Evolutionary conservation across 495 filamentous ascomycete genomes (phyloP), one percentile per base, ranked within the genome.

Genomic region (Podospora conica): DNA sequence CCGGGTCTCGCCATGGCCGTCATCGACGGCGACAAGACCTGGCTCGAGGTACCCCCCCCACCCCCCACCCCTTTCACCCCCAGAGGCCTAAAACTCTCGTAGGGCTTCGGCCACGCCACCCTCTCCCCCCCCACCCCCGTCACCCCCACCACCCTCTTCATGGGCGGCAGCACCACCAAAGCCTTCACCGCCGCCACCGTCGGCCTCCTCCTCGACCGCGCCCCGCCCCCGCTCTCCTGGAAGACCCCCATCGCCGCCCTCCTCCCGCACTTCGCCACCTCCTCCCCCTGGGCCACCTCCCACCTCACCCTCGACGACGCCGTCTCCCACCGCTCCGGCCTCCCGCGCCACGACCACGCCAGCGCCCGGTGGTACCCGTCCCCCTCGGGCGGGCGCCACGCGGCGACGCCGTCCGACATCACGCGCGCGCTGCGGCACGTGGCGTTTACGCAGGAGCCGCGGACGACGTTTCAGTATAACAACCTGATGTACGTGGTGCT

Each of bases 91-190:
- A n/a, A n/a, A 64, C 69, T 22, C 25, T 2, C 25, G 15, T 6
- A 87, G 84, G 84, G 82, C 20, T 86, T 86, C 71, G 85, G 84
- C 55, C 67, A 81, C 20, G 76, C 82, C 9, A 20, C 66, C 31
- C 70, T 75, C 54, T 75, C 79, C 2, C 72, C 75, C 48, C 21
- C 54, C 3, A 77, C 71, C 4, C 74, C 72, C 5, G 82, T 84
- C 40, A 84, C 82, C 8, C 74, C 79, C 10, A 73, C 79, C 9
- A 77, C 75, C 9, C 68, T 77, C 9, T 77, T 73, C 70, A 73
- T 72, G 64, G 61, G 60, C 28, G 78, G 70, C 29, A 84, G 82
- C 68, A 87, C 84, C 1, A 86, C 83, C 23, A 87, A 87, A 70
- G 82, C 84, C 1, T 85, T 85, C 73, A 83, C 81, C 9, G 80